Evolutionary conservation across 257 asterid species (phyloP).

Genomic region (Nicotiana obtusifolia): DNA sequence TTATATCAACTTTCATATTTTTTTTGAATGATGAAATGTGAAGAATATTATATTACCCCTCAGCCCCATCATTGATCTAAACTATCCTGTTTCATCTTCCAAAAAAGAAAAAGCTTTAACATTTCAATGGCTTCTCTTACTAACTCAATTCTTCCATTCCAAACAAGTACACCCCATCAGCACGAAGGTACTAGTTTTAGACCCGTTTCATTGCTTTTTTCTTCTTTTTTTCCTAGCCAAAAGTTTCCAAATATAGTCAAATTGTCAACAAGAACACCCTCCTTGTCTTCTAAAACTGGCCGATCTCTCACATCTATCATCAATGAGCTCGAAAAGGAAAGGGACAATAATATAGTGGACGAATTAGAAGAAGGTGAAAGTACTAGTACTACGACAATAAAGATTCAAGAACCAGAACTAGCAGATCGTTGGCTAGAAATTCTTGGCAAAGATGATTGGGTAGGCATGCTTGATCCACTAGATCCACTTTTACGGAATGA

Average conservation of each 20-base stretch:
- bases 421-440: slow-evolving; percentile 33
- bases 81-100: neutral
- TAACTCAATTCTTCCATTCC: neutral
- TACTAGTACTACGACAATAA: neutral
- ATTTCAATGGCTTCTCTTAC: slow-evolving; percentile 4
- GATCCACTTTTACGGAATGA: slow-evolving; percentile 33
- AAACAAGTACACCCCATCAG: neutral
- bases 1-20: neutral
- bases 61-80: neutral
- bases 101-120: neutral
- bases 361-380: neutral
- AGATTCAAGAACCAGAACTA: neutral
- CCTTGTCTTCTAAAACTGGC: slow-evolving; percentile 4
- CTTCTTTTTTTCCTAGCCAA: neutral
- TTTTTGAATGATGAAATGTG: neutral
- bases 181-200: neutral
- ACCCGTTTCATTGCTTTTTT: neutral
- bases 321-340: neutral
- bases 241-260: neutral
- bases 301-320: slow-evolving; percentile 11
- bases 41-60: neutral
- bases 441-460: slow-evolving; percentile 40
- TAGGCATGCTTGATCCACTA: slow-evolving; percentile 41
- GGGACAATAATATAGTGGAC: neutral
- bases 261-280: slow-evolving; percentile 1